phyloP scores from a whole-genome alignment of 208 protist species.

The Leishmania aethiopica region DNA sequence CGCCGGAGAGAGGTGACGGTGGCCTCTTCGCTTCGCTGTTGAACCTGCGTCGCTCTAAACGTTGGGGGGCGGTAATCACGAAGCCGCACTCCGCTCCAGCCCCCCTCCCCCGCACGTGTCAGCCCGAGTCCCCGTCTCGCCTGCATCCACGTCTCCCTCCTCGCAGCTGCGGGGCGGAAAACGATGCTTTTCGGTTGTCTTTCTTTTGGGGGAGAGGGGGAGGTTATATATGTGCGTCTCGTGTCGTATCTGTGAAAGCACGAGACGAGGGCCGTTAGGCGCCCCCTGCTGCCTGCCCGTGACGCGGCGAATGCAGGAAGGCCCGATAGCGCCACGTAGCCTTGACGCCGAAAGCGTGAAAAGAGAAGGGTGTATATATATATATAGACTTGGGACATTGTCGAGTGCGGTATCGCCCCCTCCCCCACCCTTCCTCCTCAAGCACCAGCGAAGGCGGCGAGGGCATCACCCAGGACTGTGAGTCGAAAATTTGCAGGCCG shows the following conservation, averaged over 20 bases:
- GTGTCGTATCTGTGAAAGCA: not conserved
- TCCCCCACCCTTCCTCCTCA: not conserved
- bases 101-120: not conserved
- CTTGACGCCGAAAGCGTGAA: not conserved
- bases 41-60: not conserved
- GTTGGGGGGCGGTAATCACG: not conserved
- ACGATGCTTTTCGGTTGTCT: not conserved
- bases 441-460: not conserved
- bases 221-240: not conserved
- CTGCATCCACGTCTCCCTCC: not conserved
- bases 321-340: not conserved
- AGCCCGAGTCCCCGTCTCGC: not conserved
- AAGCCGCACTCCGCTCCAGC: not conserved
- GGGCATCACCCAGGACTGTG: not conserved
- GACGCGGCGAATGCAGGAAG: not conserved
- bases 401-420: not conserved
- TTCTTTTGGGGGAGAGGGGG: too few species aligned
- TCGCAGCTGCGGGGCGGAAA: not conserved
- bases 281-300: not conserved
- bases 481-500: not conserved
- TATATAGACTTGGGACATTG: not conserved
- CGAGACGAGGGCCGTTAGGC: not conserved
- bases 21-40: not conserved
- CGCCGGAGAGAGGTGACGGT: conserved; percentile 8
- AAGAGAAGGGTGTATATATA: not conserved